Evolutionary conservation across 148 eudicot genomes (phyloP), one percentile per base, ranked within the genome.

Genomic region (Vaccinium myrtillus): DNA sequence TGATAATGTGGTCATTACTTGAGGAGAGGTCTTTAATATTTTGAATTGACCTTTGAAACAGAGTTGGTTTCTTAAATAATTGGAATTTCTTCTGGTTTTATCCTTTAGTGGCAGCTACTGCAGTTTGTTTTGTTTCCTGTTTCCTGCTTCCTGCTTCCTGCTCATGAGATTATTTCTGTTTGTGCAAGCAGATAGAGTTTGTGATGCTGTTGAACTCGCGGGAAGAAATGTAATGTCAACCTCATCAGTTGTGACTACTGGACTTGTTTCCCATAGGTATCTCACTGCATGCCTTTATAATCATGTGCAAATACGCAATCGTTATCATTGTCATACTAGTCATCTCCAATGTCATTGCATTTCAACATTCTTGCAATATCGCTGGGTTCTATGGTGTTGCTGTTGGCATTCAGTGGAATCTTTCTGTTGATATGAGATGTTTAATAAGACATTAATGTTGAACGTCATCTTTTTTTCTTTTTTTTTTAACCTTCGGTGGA

Each of bases 151-250:
- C 5, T 82, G 16, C 73, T 56, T 46, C 25, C 5, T 82, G 80
- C 76, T 80, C 13, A 48, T 23, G 32, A 82, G 48, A 61, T 61
- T 53, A 25, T 48, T 67, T 51, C 43, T 70, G 25, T 81, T 78
- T 14, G 13, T 58, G 59, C 76, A n/a, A 71, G 55, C 89, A 96
- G 98, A 90, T 71, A 92, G 90, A 85, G 91, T 94, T n/a, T 92
- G 90, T 21, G 98, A 94, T 86, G 98, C 98, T 49, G 94, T 91
- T 78, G 98, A 96, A 88, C 90, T 87, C 65, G 91, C 95, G 27
- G 97, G 98, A 78, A 94, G 84, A 88, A 91, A 91, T 27, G 93
- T 96, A 54, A 89, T 94, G 94, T 89, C 93, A 32, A 94, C 98
- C 1, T 81, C 98, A 1, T 91, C 97, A 15, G 85, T 75, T 15